Percentiles rank a stretch among this genome's conserved stretches.
Evolutionary conservation across 768 basidiomycete species (phyloP).

Genomic region (Russula sp.): DNA sequence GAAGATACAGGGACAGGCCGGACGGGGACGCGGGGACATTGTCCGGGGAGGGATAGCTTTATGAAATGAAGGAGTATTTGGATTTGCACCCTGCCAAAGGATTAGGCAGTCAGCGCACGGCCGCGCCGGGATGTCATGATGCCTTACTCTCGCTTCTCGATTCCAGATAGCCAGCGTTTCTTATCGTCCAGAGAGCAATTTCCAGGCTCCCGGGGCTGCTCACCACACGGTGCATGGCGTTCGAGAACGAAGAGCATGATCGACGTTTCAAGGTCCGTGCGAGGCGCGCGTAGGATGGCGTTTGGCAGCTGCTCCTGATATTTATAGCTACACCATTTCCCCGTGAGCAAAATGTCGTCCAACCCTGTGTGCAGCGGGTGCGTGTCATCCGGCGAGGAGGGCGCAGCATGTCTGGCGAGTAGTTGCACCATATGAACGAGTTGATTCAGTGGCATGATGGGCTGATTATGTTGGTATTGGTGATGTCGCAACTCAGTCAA

Average conservation of each 20-base stretch:
- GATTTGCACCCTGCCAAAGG: constrained; percentile 53
- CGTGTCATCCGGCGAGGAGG: constrained; percentile 26
- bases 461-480: constrained; percentile 35
- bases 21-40: constrained; percentile 28
- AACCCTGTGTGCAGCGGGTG: constrained; percentile 57
- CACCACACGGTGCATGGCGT: constrained; percentile 11
- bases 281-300: constrained; percentile 8
- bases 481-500: neutral
- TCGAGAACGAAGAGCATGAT: constrained; percentile 21
- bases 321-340: constrained; percentile 71
- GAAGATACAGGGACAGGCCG: constrained; percentile 17
- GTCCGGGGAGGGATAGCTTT: constrained; percentile 56
- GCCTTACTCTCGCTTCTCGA: constrained; percentile 40
- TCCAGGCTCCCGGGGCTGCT: constrained; percentile 21
- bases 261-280: constrained; percentile 30
- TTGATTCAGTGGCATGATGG: constrained; percentile 60
- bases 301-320: constrained; percentile 46
- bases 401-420: constrained; percentile 38
- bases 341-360: constrained; percentile 60
- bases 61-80: constrained; percentile 68
- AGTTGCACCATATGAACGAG: constrained; percentile 53
- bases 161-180: constrained; percentile 35
- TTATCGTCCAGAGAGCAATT: constrained; percentile 16
- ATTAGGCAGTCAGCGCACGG: neutral
- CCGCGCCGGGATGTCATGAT: constrained; percentile 18